Base-by-base conservation (phyloP, 2,329 filamentous ascomycete genomes). In the Tolypocladium inflatum region DNA sequence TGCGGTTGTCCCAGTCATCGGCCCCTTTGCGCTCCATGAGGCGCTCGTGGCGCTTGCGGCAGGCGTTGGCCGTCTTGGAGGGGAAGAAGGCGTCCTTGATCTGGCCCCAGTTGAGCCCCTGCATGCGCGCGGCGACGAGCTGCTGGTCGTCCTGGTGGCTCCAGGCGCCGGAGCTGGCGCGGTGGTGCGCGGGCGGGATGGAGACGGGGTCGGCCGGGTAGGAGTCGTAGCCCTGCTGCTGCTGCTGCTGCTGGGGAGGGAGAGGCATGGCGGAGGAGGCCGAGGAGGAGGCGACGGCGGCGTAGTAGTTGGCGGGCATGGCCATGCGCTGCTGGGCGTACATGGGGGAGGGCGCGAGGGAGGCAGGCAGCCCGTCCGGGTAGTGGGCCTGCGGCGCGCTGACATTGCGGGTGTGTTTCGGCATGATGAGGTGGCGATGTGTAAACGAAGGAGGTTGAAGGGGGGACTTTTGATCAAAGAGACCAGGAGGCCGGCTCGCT, bases 31-130 rank as follows among this genome's bases (percentile, higher is more conserved):
- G 84, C 74, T 93, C 88, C 79, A 93, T 86, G 63, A 96, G 76
- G 45, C 91, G 82, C 74, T 96, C 91, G 67, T 95, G 90, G 57
- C 91, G 84, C 76, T 96, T 96, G 63, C 91, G 89, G 74, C 91
- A 96, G 21, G 91, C 91, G 70, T 94, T 94, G 59, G 87, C 77
- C 10, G 83, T 85, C 77, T 96, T 96, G 70, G 74, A 79, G 1
- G 87, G 88, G 70, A 96, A 96, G 73, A 90, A 84, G 61, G 80
- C 83, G 61, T 80, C 79, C 65, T 91, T 86, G 68, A 95, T 94
- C 65, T 90, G 87, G 57, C 83, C 82, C 91, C 91, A 96, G 73
- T 92, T 93, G 70, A 91, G 80, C 30, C 89, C 88, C 66, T 86
- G 83, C 54, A 87, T 83, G 56, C 91, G 83, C 19, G 90, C 89